phyloP scores from a whole-genome alignment of 495 filamentous ascomycete species.

The Xylaria venustula region DNA sequence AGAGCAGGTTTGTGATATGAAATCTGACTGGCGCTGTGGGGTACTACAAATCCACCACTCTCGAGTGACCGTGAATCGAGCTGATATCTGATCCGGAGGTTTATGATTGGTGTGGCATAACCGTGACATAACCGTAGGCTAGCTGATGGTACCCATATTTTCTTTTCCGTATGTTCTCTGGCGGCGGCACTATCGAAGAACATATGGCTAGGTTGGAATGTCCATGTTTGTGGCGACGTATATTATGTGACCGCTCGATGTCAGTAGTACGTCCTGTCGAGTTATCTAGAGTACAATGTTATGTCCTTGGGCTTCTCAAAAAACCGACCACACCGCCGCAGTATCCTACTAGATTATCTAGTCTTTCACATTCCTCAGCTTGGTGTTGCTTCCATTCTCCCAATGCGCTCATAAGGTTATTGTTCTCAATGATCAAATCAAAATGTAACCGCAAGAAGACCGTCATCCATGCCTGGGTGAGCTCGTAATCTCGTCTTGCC shows the following conservation, averaged over 20 bases:
- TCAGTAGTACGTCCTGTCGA: not conserved
- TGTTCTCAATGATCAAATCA: conserved; percentile 44
- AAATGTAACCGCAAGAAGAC: conserved; percentile 81
- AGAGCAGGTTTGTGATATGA: too few relatives aligned
- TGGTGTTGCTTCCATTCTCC: conserved; percentile 65
- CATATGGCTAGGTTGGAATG: too few relatives aligned
- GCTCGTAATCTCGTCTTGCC: conserved; percentile 77
- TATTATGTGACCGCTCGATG: too few relatives aligned
- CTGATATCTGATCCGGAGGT: too few relatives aligned
- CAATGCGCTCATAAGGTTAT: conserved; percentile 48
- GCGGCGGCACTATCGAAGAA: too few relatives aligned
- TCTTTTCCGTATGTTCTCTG: too few relatives aligned
- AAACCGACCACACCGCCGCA: conserved; percentile 88
- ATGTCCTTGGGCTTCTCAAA: conserved; percentile 64
- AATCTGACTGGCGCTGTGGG: too few relatives aligned
- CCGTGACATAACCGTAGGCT: too few relatives aligned
- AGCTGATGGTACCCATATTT: too few relatives aligned
- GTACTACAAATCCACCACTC: too few relatives aligned
- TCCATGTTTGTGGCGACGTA: not conserved
- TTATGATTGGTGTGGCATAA: too few relatives aligned
- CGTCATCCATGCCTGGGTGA: conserved; percentile 94
- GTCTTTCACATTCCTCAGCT: conserved; percentile 63
- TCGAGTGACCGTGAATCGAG: too few relatives aligned
- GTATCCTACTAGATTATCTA: conserved; percentile 78
- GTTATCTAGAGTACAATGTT: conserved; percentile 1